Base-by-base conservation (phyloP, 225 moss, liverwort and hornwort genomes). In the Marchantia paleacea region DNA sequence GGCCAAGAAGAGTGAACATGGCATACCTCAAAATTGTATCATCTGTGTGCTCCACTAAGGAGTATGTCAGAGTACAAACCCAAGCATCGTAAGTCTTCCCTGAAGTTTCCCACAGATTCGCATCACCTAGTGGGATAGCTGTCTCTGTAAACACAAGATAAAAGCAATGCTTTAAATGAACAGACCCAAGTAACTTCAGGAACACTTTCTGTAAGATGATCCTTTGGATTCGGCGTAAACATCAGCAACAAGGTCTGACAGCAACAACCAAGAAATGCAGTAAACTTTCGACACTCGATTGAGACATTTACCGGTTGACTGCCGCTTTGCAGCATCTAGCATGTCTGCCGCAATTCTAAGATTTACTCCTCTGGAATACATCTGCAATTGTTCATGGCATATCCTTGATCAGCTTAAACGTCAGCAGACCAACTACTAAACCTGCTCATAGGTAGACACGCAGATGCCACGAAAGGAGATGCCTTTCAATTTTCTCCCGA, bases 1-100 rank as follows among this genome's bases (percentile, higher is more conserved):
- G 57, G 57, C 15, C 19, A 72, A 55, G 29, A 6, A 25, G 78
- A 48, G 39, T 7, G 73, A 10, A 79, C 39, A 12, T 7, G 13
- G 3, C 7, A 80, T 89, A 97, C 97, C 95, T 95, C 72, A 94
- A 82, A 74, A 90, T 87, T 74, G 79, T 82, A 82, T 94, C 93
- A 58, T 92, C 84, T 16, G 95, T 90, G 75, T 87, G 88, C 74
- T 91, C 89, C 74, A 91, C 84, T 73, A 99, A 82, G 58, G 93
- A 91, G 84, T 99, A 90, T 51, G 90, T 93, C 72, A 99, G 91
- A 51, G 73, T 84, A 84, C 92, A 92, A 77, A 99, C 85, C 99
- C 99, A 99, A 70, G 83, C 52, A 81, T 91, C 92, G 63, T 92
- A 95, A 22, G 82, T 58, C 85, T 91, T 90, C 19, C 91, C 90